Conservation (phyloP, 1,284 basidiomycete species). For the Apiotrichum porosum region DNA sequence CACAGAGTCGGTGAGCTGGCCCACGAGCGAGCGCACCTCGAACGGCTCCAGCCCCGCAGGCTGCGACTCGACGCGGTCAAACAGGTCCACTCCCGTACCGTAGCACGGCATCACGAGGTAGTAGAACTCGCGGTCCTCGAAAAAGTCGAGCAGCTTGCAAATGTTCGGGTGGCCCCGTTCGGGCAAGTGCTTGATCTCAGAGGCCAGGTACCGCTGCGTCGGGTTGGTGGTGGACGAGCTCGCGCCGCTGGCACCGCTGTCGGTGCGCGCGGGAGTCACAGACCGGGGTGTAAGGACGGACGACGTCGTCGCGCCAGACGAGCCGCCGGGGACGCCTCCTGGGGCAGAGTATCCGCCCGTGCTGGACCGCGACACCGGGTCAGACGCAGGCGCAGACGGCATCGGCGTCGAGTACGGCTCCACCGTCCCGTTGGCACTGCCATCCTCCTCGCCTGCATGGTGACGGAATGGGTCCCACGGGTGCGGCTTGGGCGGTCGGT, state of each 20-base stretch:
- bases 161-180: conserved; percentile 52
- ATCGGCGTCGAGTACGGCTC: not conserved
- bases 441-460: conserved; percentile 10
- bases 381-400: not conserved
- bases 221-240: conserved; percentile 18
- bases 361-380: conserved; percentile 4
- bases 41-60: conserved; percentile 76
- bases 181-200: conserved; percentile 35
- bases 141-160: conserved; percentile 91
- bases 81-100: conserved; percentile 66
- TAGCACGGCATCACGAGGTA: conserved; percentile 61
- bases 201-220: conserved; percentile 34
- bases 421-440: not conserved
- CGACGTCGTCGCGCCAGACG: too few species aligned
- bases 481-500: conserved; percentile 60
- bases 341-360: not conserved
- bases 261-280: conserved; percentile 20
- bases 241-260: conserved; percentile 6
- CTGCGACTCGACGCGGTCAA: conserved; percentile 87
- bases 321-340: not conserved
- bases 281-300: not conserved
- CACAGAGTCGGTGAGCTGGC: conserved; percentile 89
- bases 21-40: conserved; percentile 77
- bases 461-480: conserved; percentile 65
- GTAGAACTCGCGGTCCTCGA: conserved; percentile 95